These are phyloP conservation scores for Penicillium cosmopolitanum DNA, from an alignment of 495 filamentous ascomycete genomes.

Conservation along the genomic window DNA sequence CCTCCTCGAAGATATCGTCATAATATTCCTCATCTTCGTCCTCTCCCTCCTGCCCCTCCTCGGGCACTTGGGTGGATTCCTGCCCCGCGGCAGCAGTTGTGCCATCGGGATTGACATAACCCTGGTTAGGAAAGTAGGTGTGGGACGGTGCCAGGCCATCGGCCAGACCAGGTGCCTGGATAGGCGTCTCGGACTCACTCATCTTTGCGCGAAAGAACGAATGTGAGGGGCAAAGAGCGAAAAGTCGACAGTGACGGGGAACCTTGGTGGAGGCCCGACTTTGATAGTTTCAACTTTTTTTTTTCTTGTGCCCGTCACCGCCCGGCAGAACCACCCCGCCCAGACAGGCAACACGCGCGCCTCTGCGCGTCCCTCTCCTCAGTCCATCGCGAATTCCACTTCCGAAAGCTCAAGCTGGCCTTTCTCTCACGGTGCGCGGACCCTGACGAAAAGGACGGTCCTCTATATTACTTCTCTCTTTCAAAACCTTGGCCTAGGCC, in stretches of 20 bases:
- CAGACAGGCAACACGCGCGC: constrained; percentile 27
- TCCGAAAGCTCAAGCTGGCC: background rate
- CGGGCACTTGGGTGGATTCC: constrained; percentile 29
- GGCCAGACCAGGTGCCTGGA: constrained; percentile 36
- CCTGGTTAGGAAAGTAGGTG: constrained; percentile 58
- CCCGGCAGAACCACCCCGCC: constrained; percentile 53
- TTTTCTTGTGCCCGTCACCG: constrained; percentile 45
- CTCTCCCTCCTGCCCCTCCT: constrained; percentile 40
- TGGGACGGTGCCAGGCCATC: constrained; percentile 55
- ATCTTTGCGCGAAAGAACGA: constrained; percentile 23
- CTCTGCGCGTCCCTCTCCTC: constrained; percentile 26
- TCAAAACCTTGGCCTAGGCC: constrained; percentile 23
- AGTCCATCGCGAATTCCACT: constrained; percentile 19
- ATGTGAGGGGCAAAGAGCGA: constrained; percentile 6
- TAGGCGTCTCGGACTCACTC: constrained; percentile 27
- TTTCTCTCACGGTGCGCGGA: background rate
- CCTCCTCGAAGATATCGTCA: constrained; percentile 61
- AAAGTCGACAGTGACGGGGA: constrained; percentile 6
- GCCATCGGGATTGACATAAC: constrained; percentile 48
- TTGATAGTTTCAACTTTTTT: constrained; percentile 22
- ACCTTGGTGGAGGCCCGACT: constrained; percentile 24
- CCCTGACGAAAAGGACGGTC: background rate
- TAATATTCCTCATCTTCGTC: constrained; percentile 58
- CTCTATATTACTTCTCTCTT: constrained; percentile 10
- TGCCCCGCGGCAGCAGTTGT: constrained; percentile 42